phyloP scores from a whole-genome alignment of 768 basidiomycete species.

The Termitomyces sp. region DNA sequence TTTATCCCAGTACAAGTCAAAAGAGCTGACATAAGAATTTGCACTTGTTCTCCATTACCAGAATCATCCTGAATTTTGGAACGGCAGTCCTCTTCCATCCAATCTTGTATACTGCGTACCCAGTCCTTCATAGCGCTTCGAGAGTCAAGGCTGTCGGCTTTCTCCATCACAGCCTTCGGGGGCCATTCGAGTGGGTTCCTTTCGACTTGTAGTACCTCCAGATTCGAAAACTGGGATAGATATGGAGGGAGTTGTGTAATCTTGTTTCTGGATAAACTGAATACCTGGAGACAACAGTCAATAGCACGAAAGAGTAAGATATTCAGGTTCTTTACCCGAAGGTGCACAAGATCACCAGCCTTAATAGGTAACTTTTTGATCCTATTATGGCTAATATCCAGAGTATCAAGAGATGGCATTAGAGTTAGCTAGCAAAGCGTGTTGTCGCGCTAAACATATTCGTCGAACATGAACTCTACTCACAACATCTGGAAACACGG shows the following conservation, averaged over 20 bases:
- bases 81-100: slow-evolving; percentile 58
- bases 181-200: slow-evolving; percentile 96
- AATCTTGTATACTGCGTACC: slow-evolving; percentile 65
- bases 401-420: slow-evolving; percentile 84
- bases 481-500: slow-evolving; percentile 83
- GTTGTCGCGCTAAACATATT: slow-evolving; percentile 3
- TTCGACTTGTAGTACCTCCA: slow-evolving; percentile 81
- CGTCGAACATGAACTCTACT: slow-evolving; percentile 23
- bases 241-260: slow-evolving; percentile 76
- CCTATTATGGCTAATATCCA: slow-evolving; percentile 93
- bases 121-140: slow-evolving; percentile 59
- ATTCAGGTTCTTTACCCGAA: slow-evolving; percentile 47
- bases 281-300: slow-evolving; percentile 47
- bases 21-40: slow-evolving; percentile 30
- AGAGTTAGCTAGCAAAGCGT: slow-evolving; percentile 58
- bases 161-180: slow-evolving; percentile 50
- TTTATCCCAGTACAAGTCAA: not conserved
- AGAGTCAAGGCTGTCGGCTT: slow-evolving; percentile 33
- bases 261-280: slow-evolving; percentile 83
- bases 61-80: slow-evolving; percentile 43
- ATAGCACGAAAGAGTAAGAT: not conserved
- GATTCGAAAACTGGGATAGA: slow-evolving; percentile 59
- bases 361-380: slow-evolving; percentile 72
- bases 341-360: slow-evolving; percentile 71
- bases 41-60: slow-evolving; percentile 38